Percentiles rank a stretch among this genome's conserved stretches.
phyloP scores from a whole-genome alignment of 2,329 filamentous ascomycete species.

The Verticillium zaregamsianum region DNA sequence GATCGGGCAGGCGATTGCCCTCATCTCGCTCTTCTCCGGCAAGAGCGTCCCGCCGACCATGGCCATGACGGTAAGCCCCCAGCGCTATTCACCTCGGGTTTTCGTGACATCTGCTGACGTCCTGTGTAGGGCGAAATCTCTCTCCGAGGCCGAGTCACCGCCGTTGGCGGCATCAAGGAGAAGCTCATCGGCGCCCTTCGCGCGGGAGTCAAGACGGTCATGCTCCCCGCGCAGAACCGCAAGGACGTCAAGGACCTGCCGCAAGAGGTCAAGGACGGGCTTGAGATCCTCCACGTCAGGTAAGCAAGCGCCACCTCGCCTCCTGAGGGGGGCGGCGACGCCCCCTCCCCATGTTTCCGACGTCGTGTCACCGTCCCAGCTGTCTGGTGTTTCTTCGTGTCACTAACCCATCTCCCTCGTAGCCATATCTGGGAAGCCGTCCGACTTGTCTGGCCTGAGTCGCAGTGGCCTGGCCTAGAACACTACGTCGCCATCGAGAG shows the following conservation, averaged over 20 bases:
- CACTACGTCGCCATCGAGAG: constrained; percentile 69
- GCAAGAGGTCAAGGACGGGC: constrained; percentile 77
- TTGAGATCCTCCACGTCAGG: constrained; percentile 87
- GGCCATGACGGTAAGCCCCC: constrained; percentile 76
- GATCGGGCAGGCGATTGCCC: constrained; percentile 87
- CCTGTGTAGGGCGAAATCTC: constrained; percentile 59
- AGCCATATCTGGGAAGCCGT: constrained; percentile 95
- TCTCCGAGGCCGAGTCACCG: constrained; percentile 83
- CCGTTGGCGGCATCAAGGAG: constrained; percentile 97
- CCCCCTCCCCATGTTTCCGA: not conserved
- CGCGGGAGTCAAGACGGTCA: constrained; percentile 89
- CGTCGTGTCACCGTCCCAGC: constrained; percentile 5
- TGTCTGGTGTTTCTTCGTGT: constrained; percentile 10
- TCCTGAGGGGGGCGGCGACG: constrained; percentile 7
- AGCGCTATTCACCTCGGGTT: not conserved
- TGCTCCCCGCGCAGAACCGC: constrained; percentile 81
- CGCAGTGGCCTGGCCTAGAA: constrained; percentile 73
- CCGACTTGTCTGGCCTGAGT: constrained; percentile 85
- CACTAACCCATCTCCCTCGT: constrained; percentile 12
- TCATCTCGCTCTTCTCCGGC: constrained; percentile 85
- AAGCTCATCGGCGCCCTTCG: constrained; percentile 92
- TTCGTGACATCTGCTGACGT: constrained; percentile 8
- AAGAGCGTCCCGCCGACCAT: constrained; percentile 85
- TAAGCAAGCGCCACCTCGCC: constrained; percentile 40
- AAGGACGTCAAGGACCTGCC: constrained; percentile 93